These are phyloP conservation scores for Moringa oleifera DNA, from an alignment of 345 rosid genomes.

Conservation along the genomic window DNA sequence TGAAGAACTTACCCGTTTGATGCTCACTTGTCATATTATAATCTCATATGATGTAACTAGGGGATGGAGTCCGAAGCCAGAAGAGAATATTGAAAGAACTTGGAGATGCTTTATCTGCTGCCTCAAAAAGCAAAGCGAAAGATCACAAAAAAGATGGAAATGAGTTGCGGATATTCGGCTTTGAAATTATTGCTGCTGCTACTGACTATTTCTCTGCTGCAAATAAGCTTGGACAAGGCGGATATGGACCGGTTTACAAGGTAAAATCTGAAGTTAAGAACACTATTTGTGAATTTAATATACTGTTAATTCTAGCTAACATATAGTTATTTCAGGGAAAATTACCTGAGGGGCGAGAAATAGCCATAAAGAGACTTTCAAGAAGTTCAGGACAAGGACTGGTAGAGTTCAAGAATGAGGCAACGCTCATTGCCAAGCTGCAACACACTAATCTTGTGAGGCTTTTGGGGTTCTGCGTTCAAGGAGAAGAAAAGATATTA, in stretches of 20 bases:
- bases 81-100: no score
- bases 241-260: conserved; percentile 51
- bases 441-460: conserved; percentile 23
- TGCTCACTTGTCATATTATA: no score
- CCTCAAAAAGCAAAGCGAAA: no score
- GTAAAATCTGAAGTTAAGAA: conserved; percentile 11
- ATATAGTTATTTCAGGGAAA: conserved; percentile 13
- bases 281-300: no score
- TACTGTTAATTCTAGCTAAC: no score
- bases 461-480: conserved; percentile 21
- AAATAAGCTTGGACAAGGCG: conserved; percentile 49
- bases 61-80: no score
- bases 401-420: conserved; percentile 27
- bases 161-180: conserved; percentile 36
- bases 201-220: conserved; percentile 30
- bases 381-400: conserved; percentile 26
- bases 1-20: no score
- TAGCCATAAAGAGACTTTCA: conserved; percentile 24
- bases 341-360: conserved; percentile 15
- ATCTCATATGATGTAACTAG: no score
- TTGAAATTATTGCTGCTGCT: conserved; percentile 34
- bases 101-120: no score
- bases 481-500: conserved; percentile 21
- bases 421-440: conserved; percentile 25
- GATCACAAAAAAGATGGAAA: no score